A percentile compares a stretch with the other conserved stretches of the same genome.
Evolutionary conservation across 2,329 filamentous ascomycete genomes (phyloP).

Genomic region (Teratosphaeria zuluensis): DNA sequence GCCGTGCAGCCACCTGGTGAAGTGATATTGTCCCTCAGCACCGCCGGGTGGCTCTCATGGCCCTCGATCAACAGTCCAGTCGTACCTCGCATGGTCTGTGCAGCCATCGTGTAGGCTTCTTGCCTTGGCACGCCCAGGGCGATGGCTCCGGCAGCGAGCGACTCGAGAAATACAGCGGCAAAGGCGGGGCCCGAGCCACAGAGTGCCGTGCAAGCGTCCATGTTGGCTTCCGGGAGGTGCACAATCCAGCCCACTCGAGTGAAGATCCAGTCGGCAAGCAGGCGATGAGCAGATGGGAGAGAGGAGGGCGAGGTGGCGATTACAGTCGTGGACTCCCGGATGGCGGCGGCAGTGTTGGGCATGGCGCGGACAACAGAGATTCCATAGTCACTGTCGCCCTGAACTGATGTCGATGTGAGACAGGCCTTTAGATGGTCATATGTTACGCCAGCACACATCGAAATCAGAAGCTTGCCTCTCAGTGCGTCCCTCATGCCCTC

Average conservation of each 20-base stretch:
- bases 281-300: conserved; percentile 41
- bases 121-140: conserved; percentile 66
- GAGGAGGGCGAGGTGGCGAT: conserved; percentile 52
- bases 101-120: conserved; percentile 67
- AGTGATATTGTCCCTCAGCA: conserved; percentile 65
- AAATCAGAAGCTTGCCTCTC: conserved; percentile 69
- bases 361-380: conserved; percentile 60
- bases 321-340: conserved; percentile 71
- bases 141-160: conserved; percentile 65
- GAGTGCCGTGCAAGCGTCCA: conserved; percentile 66
- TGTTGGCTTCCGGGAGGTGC: conserved; percentile 54
- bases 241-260: conserved; percentile 61
- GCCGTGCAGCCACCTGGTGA: conserved; percentile 73
- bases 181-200: conserved; percentile 69
- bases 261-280: conserved; percentile 67
- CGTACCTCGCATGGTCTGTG: conserved; percentile 67
- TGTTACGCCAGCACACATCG: conserved; percentile 69
- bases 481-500: conserved; percentile 64
- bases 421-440: conserved; percentile 48
- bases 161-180: conserved; percentile 65
- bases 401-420: neutral
- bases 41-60: conserved; percentile 55
- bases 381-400: neutral
- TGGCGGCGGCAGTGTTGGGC: conserved; percentile 73
- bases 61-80: conserved; percentile 52